Conservation (phyloP, 2,329 filamentous ascomycete species). For the Mariannaea sp. region DNA sequence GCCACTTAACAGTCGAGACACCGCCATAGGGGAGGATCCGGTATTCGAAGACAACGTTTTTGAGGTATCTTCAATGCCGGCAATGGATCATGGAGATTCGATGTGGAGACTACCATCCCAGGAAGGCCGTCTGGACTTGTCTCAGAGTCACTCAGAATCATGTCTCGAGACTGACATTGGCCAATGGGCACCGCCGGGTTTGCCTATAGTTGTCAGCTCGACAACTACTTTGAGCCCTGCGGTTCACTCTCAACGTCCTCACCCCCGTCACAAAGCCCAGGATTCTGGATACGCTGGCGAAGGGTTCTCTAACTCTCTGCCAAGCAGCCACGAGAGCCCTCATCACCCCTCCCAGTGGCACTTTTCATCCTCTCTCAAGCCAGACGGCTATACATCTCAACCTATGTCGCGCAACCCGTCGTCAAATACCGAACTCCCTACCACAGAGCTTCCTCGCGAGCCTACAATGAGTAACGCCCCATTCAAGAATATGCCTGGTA, state of each 20-base stretch:
- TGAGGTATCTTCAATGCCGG: slow-evolving; percentile 15
- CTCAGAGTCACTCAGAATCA: slow-evolving; percentile 20
- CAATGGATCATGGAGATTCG: slow-evolving; percentile 17
- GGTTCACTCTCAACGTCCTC: background rate
- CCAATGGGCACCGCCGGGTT: slow-evolving; percentile 21
- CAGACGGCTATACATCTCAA: slow-evolving; percentile 28
- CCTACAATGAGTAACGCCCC: slow-evolving; percentile 6
- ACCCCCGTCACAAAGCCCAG: slow-evolving; percentile 12
- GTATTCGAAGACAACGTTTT: slow-evolving; percentile 22
- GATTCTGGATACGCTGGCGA: slow-evolving; percentile 23
- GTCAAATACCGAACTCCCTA: slow-evolving; percentile 18
- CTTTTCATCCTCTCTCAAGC: slow-evolving; percentile 7
- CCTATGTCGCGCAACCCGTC: slow-evolving; percentile 28
- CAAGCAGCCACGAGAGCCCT: slow-evolving; percentile 24
- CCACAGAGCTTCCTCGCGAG: background rate
- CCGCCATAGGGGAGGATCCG: slow-evolving; percentile 21
- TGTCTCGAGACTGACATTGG: slow-evolving; percentile 21
- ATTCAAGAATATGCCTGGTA: slow-evolving; percentile 6
- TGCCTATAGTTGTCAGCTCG: slow-evolving; percentile 25
- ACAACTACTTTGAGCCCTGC: slow-evolving; percentile 19
- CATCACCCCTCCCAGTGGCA: slow-evolving; percentile 25
- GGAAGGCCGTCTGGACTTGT: slow-evolving; percentile 2
- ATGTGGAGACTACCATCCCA: slow-evolving; percentile 21
- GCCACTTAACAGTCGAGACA: slow-evolving; percentile 8
- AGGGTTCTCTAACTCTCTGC: slow-evolving; percentile 20